Base-by-base conservation (phyloP, 2,329 filamentous ascomycete genomes). In the Intubia oerlemansii region DNA sequence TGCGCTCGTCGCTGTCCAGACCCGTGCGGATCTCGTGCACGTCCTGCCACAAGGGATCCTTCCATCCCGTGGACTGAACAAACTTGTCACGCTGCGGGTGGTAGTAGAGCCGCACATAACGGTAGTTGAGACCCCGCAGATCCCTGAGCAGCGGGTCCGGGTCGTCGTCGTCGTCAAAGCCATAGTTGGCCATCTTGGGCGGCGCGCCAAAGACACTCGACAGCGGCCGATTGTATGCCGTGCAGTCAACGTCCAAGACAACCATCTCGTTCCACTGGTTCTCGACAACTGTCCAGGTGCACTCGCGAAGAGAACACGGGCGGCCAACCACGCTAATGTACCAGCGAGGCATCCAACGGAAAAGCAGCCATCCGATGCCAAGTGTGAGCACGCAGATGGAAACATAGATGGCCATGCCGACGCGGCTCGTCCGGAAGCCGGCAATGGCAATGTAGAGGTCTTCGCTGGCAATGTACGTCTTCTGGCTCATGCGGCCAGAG, bases 241-340 rank as follows among this genome's bases (percentile, higher is more conserved):
- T 54, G 11, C 48, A 50, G 21, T 60, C 58, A 10, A 95, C 61
- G 28, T 69, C 45, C 42, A 91, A 66, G n/a, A 88, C 66, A 10
- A 64, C 60, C 48, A 95, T 77, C 49, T 95, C 85, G 28, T 78
- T 77, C 85, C 88, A 95, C 61, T 95, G 82, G 43, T 98, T 93
- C 62, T 75, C 88, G 37, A 95, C 66, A 17, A 91, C 84, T 24
- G 92, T 74, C 88, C 90, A 98, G 34, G 78, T 62, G 42, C 80
- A 88, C 31, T 77, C 66, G 30, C 63, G 61, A 17, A 98, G 56
- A 3, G 78, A 58, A 11, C 66, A 66, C 5, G 70, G 54, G 30
- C 56, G 63, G 17, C 88, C 88, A 23, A 79, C 58, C 24, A 95
- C 46, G 27, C 62, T 63, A 28, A 95, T 72, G 41, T 79, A 71